Base-by-base conservation (phyloP, 2,329 filamentous ascomycete genomes). In the Penicillium sp. region DNA sequence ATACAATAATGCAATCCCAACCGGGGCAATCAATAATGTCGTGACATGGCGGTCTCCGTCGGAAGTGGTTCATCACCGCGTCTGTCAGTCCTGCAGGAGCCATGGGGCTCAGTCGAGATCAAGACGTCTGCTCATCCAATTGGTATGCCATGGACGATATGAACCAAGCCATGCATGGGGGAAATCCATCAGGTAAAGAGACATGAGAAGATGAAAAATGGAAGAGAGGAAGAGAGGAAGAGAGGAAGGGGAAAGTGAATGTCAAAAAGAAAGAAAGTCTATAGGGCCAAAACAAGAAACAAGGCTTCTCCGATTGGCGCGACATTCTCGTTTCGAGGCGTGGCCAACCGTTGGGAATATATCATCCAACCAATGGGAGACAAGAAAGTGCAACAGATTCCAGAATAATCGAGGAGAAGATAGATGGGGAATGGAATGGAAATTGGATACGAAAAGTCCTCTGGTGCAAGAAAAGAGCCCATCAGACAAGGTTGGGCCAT, bases 1-100 rank as follows among this genome's bases (percentile, higher is more conserved):
- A 21, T 49, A 57, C 51, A 56, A 20, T 44, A 26, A 52, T 52
- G 51, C 23, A 47, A 57, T 57, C 42, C 41, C 49, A 47, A 30
- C 41, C 42, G 20, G 32, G 30, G 34, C 37, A 41, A 20, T 32
- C 41, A 55, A 47, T 41, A 24, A 56, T 26, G 18, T 47, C 45
- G 32, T 54, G 37, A 41, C 48, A 27, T 54, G 21, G 44, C 44
- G 29, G 24, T 36, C 39, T 41, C 23, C 41, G 18, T 46, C 20
- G 15, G 34, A 21, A 15, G 12, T 39, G 32, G 34, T 12, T 20
- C 34, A 44, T 43, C 27, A 27, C 13, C 15, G 13, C 12, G 24
- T 30, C 37, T 21, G 9, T 27, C 26, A 18, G 30, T 37, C 40
- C 29, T 15, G 18, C 3, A 20, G 20, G 6, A 21, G 32, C 10